Base-by-base conservation (phyloP, 192 early-diverging fungal genomes). In the Chytriomyces hyalinus region DNA sequence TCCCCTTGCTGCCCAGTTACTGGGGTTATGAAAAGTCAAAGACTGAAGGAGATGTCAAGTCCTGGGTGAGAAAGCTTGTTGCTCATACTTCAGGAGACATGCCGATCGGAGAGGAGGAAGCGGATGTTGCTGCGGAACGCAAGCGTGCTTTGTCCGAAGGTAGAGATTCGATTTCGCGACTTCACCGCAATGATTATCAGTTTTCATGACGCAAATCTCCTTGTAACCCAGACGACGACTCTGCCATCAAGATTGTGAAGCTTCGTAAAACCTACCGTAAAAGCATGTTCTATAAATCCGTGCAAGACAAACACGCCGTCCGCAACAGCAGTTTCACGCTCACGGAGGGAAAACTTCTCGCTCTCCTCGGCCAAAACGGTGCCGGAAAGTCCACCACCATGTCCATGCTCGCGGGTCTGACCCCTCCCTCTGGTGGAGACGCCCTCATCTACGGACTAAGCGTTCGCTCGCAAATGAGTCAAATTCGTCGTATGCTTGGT, bases 371-470 rank as follows among this genome's bases (percentile, higher is more conserved):
- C 22, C 91, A 92, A 79, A 93, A 92, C 79, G 91, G 92, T 49
- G 91, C 92, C 28, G 92, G 93, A 26, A 94, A 93, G 77, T 88
- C 87, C 20, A 94, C 92, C 1, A 88, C 92, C n/a, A 93, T 94
- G 79, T 73, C 74, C 49, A 94, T 94, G 76, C 84, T 94, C n/a
- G 90, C 91, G 7, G 93, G 93, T 45, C 73, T 92, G 53, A 92
- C 89, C 2, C 90, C 88, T 7, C 75, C 93, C 26, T 89, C 87
- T 10, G 67, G 74, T 4, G 93, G 93, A 43, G 90, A 93, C 79
- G 92, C 92, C 3, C 61, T 89, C 20, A 86, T 94, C 48, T 93
- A 87, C 80, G 89, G 89, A 6, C 70, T 84, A 45, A 85, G 78
- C 3, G 83, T 94, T 44, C 76, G 80, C 50, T 72, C 78, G 49